These are phyloP conservation scores for Citeromyces matritensis DNA, from an alignment of 805 yeast species.

Conservation along the genomic window DNA sequence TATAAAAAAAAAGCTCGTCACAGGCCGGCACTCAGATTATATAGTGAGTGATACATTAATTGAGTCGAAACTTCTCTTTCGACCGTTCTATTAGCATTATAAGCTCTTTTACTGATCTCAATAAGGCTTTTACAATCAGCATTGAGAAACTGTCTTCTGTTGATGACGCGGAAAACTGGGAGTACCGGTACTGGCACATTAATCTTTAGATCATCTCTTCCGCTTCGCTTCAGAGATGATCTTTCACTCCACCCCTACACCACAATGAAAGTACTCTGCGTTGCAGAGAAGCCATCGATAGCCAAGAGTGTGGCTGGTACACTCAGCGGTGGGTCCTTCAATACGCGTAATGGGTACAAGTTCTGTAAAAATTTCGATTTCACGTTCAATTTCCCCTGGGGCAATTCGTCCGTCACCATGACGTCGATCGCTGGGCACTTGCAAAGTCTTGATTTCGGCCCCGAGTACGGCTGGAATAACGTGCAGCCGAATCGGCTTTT, in stretches of 20 bases:
- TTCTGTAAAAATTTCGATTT: slow-evolving; percentile 75
- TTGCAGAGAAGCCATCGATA: slow-evolving; percentile 94
- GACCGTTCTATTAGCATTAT: too few relatives aligned
- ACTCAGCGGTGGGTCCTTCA: slow-evolving; percentile 57
- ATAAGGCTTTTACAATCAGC: too few relatives aligned
- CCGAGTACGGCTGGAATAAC: slow-evolving; percentile 49
- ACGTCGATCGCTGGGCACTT: slow-evolving; percentile 90
- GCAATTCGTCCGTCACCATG: slow-evolving; percentile 71
- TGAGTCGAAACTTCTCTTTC: too few relatives aligned
- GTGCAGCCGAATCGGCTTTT: slow-evolving; percentile 53
- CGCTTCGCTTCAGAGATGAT: too few relatives aligned
- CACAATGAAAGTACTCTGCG: slow-evolving; percentile 68
- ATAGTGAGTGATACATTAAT: too few relatives aligned
- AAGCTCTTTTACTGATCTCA: too few relatives aligned
- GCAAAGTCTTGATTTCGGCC: slow-evolving; percentile 32
- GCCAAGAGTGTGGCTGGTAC: slow-evolving; percentile 70
- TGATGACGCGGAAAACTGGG: too few relatives aligned
- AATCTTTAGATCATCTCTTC: too few relatives aligned
- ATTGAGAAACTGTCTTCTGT: too few relatives aligned
- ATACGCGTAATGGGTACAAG: slow-evolving; percentile 29
- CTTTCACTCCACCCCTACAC: neutral
- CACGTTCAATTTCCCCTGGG: slow-evolving; percentile 48
- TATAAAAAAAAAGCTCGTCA: too few relatives aligned
- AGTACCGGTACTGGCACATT: too few relatives aligned
- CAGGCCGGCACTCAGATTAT: too few relatives aligned